Conservation (phyloP, 1,284 basidiomycete genomes). For the Moesziomyces parantarcticus region DNA sequence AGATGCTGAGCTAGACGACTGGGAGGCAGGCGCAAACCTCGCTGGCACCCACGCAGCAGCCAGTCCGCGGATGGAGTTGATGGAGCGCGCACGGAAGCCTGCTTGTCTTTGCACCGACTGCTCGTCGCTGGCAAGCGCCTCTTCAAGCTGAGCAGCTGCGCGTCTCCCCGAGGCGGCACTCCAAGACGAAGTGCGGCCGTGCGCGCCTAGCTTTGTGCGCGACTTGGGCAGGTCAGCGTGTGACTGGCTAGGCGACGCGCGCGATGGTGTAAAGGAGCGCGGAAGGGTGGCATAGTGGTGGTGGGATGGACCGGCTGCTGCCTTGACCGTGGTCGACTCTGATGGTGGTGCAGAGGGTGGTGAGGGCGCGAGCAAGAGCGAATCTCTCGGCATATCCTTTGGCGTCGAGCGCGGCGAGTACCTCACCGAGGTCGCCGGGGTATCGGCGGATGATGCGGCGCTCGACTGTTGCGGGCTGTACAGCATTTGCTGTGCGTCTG, state of each 20-base stretch:
- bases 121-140: conserved; percentile 14
- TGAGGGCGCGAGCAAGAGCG: conserved; percentile 1
- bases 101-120: conserved; percentile 22
- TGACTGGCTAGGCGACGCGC: not conserved
- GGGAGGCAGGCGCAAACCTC: conserved; percentile 24
- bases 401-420: conserved; percentile 8
- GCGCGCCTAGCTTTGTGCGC: not conserved
- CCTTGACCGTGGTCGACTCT: conserved; percentile 17
- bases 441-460: conserved; percentile 17
- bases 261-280: conserved; percentile 12
- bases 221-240: not conserved
- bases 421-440: conserved; percentile 17
- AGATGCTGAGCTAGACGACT: conserved; percentile 12
- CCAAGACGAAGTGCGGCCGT: conserved; percentile 14
- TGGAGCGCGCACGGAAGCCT: conserved; percentile 38
- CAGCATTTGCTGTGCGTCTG: not conserved
- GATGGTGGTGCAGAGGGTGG: conserved; percentile 10
- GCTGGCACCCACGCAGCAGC: conserved; percentile 44
- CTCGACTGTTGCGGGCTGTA: conserved; percentile 15
- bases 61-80: conserved; percentile 37
- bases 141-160: conserved; percentile 5
- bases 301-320: not conserved
- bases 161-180: conserved; percentile 4
- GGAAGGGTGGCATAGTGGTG: conserved; percentile 13
- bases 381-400: conserved; percentile 5